phyloP scores from a whole-genome alignment of 345 rosid genomes.

The Viola odorata region DNA sequence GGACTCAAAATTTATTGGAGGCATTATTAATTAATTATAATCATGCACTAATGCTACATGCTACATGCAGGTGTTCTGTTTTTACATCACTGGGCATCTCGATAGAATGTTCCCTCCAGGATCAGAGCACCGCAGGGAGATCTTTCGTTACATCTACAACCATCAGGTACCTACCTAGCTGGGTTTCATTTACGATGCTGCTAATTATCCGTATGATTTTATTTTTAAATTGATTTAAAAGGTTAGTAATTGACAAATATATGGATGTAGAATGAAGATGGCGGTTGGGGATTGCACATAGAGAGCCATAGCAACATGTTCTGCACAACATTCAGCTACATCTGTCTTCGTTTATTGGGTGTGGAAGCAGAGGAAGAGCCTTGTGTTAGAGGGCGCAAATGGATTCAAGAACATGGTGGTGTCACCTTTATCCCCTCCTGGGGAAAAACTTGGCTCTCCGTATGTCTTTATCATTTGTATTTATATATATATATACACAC shows the following conservation, averaged over 20 bases:
- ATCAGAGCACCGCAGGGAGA: slow-evolving; percentile 10
- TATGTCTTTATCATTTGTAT: background rate
- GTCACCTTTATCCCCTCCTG: slow-evolving; percentile 15
- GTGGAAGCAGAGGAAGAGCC: slow-evolving; percentile 15
- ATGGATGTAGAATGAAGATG: slow-evolving; percentile 25
- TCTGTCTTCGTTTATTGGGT: slow-evolving; percentile 14
- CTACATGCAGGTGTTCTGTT: slow-evolving; percentile 16
- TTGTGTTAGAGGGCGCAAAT: slow-evolving; percentile 12
- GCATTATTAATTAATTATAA: background rate
- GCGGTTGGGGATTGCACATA: slow-evolving; percentile 21
- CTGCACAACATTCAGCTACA: slow-evolving; percentile 12
- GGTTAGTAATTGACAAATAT: too few species aligned
- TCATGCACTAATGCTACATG: background rate
- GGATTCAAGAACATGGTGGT: slow-evolving; percentile 19
- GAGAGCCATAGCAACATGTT: slow-evolving; percentile 21
- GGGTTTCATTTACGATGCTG: too few species aligned
- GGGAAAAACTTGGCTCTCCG: slow-evolving; percentile 25
- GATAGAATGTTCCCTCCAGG: slow-evolving; percentile 6
- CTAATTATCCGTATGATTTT: too few species aligned
- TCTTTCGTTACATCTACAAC: slow-evolving; percentile 16
- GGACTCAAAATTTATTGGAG: too few species aligned
- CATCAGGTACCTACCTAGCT: slow-evolving; percentile 10
- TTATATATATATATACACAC: background rate
- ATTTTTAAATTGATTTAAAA: too few species aligned
- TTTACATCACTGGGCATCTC: slow-evolving; percentile 18